phyloP scores from a whole-genome alignment of 345 rosid genomes.

The Citrus hindsii region DNA sequence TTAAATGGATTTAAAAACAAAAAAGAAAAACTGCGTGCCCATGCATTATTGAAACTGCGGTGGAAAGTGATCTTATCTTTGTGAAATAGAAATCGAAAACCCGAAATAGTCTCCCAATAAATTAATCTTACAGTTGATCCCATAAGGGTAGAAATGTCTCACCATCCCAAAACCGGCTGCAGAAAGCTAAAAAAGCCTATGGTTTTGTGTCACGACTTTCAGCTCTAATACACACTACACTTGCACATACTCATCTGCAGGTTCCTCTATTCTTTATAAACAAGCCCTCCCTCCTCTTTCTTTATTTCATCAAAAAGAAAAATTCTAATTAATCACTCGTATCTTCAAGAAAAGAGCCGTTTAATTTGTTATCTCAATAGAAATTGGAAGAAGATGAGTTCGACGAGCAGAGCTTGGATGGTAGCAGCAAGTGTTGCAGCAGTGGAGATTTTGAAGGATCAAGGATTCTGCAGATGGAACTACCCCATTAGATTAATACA shows the following conservation, averaged over 20 bases:
- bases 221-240: not conserved
- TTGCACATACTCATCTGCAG: too few relatives aligned
- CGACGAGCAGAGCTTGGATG: constrained; percentile 45
- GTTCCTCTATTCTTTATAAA: too few relatives aligned
- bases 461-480: constrained; percentile 59
- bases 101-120: not conserved
- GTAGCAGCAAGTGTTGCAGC: constrained; percentile 50
- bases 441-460: constrained; percentile 62
- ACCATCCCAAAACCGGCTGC: not conserved
- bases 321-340: not conserved
- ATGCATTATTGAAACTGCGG: not conserved
- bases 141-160: not conserved
- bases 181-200: not conserved
- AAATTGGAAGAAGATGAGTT: constrained; percentile 27
- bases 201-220: not conserved
- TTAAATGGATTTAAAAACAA: not conserved
- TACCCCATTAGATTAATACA: constrained; percentile 28
- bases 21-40: not conserved
- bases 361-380: not conserved
- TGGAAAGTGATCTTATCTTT: not conserved
- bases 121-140: not conserved
- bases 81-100: not conserved
- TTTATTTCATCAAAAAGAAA: not conserved
- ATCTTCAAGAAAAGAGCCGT: not conserved
- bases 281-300: not conserved